phyloP scores from a whole-genome alignment of 306 rosid species.

The Gastrolobium bilobum region DNA sequence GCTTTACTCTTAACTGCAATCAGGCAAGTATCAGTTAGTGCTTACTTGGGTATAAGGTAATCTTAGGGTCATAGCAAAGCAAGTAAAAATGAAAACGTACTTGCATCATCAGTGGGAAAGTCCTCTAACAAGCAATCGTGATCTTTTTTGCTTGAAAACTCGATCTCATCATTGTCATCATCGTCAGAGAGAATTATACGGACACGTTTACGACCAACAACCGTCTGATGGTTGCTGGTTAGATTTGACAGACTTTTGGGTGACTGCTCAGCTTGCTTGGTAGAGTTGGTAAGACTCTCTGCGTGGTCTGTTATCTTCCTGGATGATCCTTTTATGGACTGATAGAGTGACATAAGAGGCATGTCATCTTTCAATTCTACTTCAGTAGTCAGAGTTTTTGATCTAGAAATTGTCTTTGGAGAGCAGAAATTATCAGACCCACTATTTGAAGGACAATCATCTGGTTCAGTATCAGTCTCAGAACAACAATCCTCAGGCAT shows the following conservation, averaged over 20 bases:
- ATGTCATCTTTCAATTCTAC: conserved; percentile 66
- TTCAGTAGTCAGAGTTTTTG: conserved; percentile 49
- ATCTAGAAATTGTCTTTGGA: conserved; percentile 50
- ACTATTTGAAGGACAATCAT: conserved; percentile 55
- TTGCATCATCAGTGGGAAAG: conserved; percentile 59
- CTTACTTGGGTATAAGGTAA: conserved; percentile 27
- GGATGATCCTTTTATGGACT: conserved; percentile 57
- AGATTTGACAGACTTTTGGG: conserved; percentile 58
- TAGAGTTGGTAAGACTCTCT: conserved; percentile 48
- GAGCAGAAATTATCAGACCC: conserved; percentile 58
- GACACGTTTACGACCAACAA: conserved; percentile 68
- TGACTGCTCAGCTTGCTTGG: conserved; percentile 50
- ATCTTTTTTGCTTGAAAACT: conserved; percentile 57
- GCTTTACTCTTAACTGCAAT: conserved; percentile 67
- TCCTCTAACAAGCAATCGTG: conserved; percentile 51
- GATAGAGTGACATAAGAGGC: conserved; percentile 62
- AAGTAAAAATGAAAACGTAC: conserved; percentile 63
- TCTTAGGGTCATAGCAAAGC: conserved; percentile 46
- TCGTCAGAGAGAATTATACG: conserved; percentile 81
- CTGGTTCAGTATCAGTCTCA: conserved; percentile 83
- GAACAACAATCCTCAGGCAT: conserved; percentile 72
- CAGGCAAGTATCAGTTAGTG: conserved; percentile 51
- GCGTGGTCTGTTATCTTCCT: conserved; percentile 51
- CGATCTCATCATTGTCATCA: conserved; percentile 67
- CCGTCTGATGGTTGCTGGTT: conserved; percentile 52